A percentile compares a stretch with the other conserved stretches of the same genome.
These are phyloP conservation scores for Plenodomus tracheiphilus DNA, from an alignment of 2,329 filamentous ascomycete genomes.

Conservation along the genomic window DNA sequence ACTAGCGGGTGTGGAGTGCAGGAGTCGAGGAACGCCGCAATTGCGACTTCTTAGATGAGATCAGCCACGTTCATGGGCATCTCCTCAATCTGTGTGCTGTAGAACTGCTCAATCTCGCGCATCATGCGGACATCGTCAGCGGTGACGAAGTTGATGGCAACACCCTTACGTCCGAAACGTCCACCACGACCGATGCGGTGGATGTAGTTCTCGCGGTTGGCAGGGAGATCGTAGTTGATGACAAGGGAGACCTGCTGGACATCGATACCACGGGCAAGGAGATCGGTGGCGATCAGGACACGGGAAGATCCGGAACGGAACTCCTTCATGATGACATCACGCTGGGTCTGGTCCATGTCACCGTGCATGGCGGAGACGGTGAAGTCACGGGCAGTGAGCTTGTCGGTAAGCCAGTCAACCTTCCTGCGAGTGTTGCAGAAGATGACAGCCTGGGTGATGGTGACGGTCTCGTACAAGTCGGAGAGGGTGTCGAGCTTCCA, in stretches of 20 bases:
- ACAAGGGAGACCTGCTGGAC: conserved; percentile 99
- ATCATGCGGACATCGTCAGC: conserved; percentile 99
- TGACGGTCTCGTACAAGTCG: conserved; percentile 98
- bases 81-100: conserved; percentile 99
- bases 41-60: conserved; percentile 45
- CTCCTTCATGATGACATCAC: conserved; percentile 99
- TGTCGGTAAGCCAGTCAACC: conserved; percentile 99
- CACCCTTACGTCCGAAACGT: conserved; percentile 99
- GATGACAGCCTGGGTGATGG: conserved; percentile 99
- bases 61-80: conserved; percentile 93
- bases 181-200: conserved; percentile 99
- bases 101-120: conserved; percentile 99
- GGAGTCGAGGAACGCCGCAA: conserved; percentile 27
- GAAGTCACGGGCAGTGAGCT: conserved; percentile 98
- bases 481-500: conserved; percentile 99
- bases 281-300: conserved; percentile 97
- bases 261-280: conserved; percentile 98
- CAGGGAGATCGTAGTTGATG: conserved; percentile 99
- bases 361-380: conserved; percentile 99
- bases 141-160: conserved; percentile 99
- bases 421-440: conserved; percentile 99
- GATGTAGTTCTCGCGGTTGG: conserved; percentile 99
- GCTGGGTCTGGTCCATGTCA: conserved; percentile 97
- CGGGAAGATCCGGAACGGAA: conserved; percentile 98
- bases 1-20: conserved; percentile 28